Conservation (phyloP, 345 rosid species). For the Euclidium syriacum region DNA sequence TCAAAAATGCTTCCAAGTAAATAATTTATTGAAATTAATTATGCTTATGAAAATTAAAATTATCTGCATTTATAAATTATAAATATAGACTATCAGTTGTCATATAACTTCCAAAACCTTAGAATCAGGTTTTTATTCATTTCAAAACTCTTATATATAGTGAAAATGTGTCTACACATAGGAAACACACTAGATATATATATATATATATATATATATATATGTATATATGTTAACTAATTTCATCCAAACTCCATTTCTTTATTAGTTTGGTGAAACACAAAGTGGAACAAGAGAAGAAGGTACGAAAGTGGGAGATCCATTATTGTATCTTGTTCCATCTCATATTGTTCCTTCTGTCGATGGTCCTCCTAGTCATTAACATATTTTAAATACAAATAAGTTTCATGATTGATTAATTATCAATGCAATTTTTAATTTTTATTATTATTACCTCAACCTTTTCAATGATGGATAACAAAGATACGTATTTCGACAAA, state of each 20-base stretch:
- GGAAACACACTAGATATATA: background rate
- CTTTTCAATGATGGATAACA: conserved; percentile 13
- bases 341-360: conserved; percentile 22
- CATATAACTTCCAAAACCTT: background rate
- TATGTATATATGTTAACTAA: background rate
- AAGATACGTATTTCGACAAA: conserved; percentile 21
- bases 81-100: background rate
- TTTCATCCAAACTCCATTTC: background rate
- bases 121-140: background rate
- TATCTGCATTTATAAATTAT: background rate
- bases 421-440: background rate
- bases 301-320: conserved; percentile 20
- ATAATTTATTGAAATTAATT: background rate
- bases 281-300: conserved; percentile 21
- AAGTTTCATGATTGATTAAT: conserved; percentile 1
- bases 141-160: background rate
- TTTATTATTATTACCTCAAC: conserved; percentile 28
- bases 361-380: background rate
- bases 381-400: background rate
- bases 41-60: background rate
- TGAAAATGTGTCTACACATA: background rate
- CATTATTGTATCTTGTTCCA: conserved; percentile 13
- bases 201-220: background rate
- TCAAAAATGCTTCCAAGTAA: background rate
- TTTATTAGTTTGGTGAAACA: conserved; percentile 5